These are phyloP conservation scores for Datura wrightii DNA, from an alignment of 257 asterid genomes.

Conservation along the genomic window DNA sequence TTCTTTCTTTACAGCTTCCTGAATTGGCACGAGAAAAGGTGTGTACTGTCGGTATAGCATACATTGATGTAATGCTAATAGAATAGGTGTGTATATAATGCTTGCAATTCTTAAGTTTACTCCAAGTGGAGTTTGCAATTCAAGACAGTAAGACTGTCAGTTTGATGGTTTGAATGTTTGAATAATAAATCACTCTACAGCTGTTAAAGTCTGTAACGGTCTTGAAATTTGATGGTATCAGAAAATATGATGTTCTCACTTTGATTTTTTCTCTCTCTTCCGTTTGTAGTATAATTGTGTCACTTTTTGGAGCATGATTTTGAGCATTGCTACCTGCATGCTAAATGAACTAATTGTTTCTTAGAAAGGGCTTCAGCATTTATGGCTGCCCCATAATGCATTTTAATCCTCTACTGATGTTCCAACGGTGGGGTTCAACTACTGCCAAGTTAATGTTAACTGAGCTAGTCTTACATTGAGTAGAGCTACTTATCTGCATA, in stretches of 20 bases:
- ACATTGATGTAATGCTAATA: neutral
- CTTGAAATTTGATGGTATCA: neutral
- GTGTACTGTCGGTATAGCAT: neutral
- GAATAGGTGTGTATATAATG: neutral
- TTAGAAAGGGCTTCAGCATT: neutral
- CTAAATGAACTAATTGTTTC: neutral
- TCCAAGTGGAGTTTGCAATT: neutral
- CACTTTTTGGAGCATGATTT: neutral
- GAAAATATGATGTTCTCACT: neutral
- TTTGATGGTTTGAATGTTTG: neutral
- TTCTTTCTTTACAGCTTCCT: constrained; percentile 26
- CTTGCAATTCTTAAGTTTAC: neutral
- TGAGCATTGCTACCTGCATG: neutral
- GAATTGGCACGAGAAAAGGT: neutral
- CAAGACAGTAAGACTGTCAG: neutral
- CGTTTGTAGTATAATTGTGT: neutral
- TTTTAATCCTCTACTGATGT: neutral
- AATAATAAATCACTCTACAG: neutral
- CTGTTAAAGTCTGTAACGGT: neutral
- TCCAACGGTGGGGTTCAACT: neutral
- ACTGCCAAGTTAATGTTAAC: constrained; percentile 8
- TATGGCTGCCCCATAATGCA: neutral
- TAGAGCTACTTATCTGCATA: neutral
- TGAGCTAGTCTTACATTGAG: neutral
- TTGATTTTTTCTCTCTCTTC: neutral